A percentile compares a stretch with the other conserved stretches of the same genome.
Conservation (phyloP, 1,139 yeast genomes). For the Meyerozyma athensensis region DNA sequence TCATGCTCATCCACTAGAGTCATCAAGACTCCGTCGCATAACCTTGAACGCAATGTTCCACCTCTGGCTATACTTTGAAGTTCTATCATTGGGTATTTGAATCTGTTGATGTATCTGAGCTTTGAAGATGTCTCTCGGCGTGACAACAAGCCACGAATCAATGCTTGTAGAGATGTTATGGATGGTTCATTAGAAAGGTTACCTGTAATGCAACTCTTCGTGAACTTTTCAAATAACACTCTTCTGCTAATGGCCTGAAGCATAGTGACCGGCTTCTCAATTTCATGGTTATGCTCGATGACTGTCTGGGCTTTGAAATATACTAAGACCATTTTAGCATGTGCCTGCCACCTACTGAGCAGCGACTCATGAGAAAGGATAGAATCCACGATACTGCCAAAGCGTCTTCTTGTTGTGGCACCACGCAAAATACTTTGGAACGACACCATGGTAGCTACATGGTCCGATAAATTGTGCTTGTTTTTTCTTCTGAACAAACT, state of each 20-base stretch:
- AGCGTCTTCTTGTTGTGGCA: slow-evolving; percentile 12
- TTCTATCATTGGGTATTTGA: slow-evolving; percentile 19
- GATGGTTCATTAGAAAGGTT: slow-evolving; percentile 15
- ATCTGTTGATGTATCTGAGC: slow-evolving; percentile 15
- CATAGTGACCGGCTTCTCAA: slow-evolving; percentile 22
- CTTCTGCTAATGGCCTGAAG: slow-evolving; percentile 36
- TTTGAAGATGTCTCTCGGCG: slow-evolving; percentile 19
- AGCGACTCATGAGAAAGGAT: slow-evolving; percentile 9
- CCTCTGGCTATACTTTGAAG: slow-evolving; percentile 55
- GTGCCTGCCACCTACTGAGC: slow-evolving; percentile 25
- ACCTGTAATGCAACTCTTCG: slow-evolving; percentile 12
- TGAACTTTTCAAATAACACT: slow-evolving; percentile 17
- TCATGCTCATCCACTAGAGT: slow-evolving; percentile 38
- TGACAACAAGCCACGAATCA: slow-evolving; percentile 26
- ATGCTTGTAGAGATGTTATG: slow-evolving; percentile 28
- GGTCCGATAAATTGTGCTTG: slow-evolving; percentile 10
- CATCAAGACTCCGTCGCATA: slow-evolving; percentile 42
- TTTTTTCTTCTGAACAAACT: slow-evolving; percentile 16
- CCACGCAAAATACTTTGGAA: slow-evolving; percentile 32
- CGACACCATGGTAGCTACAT: slow-evolving; percentile 8
- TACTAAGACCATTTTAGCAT: slow-evolving; percentile 23
- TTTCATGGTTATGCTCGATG: slow-evolving; percentile 18
- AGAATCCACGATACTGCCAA: slow-evolving; percentile 6
- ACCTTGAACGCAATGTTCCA: slow-evolving; percentile 40
- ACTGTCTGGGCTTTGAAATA: slow-evolving; percentile 20